Evolutionary conservation across 1,139 yeast genomes (phyloP).

Genomic region (Kurtzmaniella quercitrusa): DNA sequence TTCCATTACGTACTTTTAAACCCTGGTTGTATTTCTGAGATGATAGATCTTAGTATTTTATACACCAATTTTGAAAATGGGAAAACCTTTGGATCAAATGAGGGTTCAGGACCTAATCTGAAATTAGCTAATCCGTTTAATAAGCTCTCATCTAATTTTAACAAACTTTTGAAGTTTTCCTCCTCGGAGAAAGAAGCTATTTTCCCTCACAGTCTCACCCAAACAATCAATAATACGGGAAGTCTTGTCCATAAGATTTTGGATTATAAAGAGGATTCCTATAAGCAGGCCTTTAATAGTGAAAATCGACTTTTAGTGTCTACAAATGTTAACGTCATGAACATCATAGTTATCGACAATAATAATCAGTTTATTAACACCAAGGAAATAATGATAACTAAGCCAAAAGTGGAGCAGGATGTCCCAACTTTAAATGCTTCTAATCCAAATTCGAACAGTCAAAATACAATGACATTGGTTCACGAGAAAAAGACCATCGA

Average conservation of each 20-base stretch:
- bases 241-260: conserved; percentile 18
- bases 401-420: conserved; percentile 17
- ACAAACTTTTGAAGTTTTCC: conserved; percentile 25
- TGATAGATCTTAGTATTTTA: conserved; percentile 15
- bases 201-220: conserved; percentile 1
- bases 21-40: conserved; percentile 48
- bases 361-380: conserved; percentile 21
- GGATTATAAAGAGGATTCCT: conserved; percentile 22
- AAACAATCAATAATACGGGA: neutral
- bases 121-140: conserved; percentile 27
- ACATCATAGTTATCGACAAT: conserved; percentile 30
- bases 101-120: neutral
- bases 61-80: neutral
- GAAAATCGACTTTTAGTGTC: conserved; percentile 27
- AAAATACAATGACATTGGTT: conserved; percentile 1
- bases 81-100: neutral
- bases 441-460: neutral
- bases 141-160: conserved; percentile 31
- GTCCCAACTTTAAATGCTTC: conserved; percentile 1
- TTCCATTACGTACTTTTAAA: conserved; percentile 48
- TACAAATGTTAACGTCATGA: conserved; percentile 34
- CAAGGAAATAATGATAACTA: conserved; percentile 16
- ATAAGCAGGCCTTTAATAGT: conserved; percentile 17
- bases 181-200: conserved; percentile 2
- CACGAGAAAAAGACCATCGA: conserved; percentile 24